Base-by-base conservation (phyloP, 768 basidiomycete genomes). In the Cyclocybe aegerita region DNA sequence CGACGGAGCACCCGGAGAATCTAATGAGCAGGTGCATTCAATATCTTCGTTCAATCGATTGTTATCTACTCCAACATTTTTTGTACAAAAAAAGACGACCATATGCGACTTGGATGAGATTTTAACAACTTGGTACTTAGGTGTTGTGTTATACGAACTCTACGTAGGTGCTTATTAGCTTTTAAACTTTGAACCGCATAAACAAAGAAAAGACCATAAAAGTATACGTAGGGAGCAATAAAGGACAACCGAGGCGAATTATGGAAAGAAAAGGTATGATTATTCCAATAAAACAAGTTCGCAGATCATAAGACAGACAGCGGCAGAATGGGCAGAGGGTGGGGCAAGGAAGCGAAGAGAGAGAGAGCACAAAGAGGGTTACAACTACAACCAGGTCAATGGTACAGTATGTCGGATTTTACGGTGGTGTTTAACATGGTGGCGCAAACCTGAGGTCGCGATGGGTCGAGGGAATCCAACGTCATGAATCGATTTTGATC, bases 401-500 rank as follows among this genome's bases (percentile, higher is more conserved):
- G 23, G 23, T 23, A 23, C 23, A 23, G 23, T 23, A 23, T 23
- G 23, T 23, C 23, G 23, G 23, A 23, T 23, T 23, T 35, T n/a
- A 44, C 41, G 23, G 33, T 17, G 34, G 16, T 37, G 41, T n/a
- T 11, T 10, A 40, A 39, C 30, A 15, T 16, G 14, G 11, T 12
- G 23, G 31, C 39, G 39, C 23, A 48, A 16, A 17, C 30, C 35
- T 43, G 9, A 44, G 14, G 9, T 34, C n/a, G 7, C 3, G 4
- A 38, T 11, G 34, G 16, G 31, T 14, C 12, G 16, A 31, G 9
- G 10, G 31, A 31, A 16, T 41, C 52, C 10, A 10, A n/a, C 7
- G 43, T 60, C 48, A 72, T 48, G 65, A 57, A 54, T 70, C 69
- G 44, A 66, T 62, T 56, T 69, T 71, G 39, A 68, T 61, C 15